Evolutionary conservation across 305 asterid species (phyloP).

Genomic region (Solanum hybrid): DNA sequence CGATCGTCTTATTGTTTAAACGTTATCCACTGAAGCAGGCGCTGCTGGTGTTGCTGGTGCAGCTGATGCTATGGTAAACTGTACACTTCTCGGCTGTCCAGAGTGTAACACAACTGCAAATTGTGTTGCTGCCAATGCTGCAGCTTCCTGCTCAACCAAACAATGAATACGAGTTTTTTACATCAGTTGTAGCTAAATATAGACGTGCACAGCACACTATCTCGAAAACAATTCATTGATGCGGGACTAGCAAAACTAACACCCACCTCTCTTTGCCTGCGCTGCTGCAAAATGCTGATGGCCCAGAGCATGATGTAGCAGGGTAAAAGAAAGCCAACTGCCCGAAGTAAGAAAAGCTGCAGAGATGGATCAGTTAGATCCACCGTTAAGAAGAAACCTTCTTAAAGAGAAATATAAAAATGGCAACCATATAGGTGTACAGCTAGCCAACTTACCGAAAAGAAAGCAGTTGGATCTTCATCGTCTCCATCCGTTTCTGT

Average conservation of each 20-base stretch:
- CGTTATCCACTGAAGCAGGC: conserved; percentile 37
- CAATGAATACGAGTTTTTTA: neutral
- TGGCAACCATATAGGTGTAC: neutral
- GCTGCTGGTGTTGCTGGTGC: conserved; percentile 42
- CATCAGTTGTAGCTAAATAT: neutral
- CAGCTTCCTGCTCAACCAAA: conserved; percentile 53
- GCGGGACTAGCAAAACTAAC: neutral
- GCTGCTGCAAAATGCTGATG: conserved; percentile 78
- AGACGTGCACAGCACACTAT: neutral
- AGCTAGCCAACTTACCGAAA: conserved; percentile 51
- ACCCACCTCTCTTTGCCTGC: conserved; percentile 87
- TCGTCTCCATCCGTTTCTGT: conserved; percentile 62
- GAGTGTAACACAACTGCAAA: conserved; percentile 83
- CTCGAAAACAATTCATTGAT: neutral
- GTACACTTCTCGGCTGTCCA: conserved; percentile 70
- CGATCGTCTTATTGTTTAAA: conserved; percentile 17
- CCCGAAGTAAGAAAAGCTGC: conserved; percentile 93
- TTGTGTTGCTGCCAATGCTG: conserved; percentile 77
- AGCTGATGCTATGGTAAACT: conserved; percentile 51
- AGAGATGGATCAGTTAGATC: conserved; percentile 1
- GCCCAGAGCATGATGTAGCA: conserved; percentile 98
- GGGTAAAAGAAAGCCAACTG: conserved; percentile 88
- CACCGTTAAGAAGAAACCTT: neutral
- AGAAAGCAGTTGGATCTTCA: conserved; percentile 67
- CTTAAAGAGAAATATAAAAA: neutral